Base-by-base conservation (phyloP, 192 early-diverging fungal genomes). In the Coemansia biformis region DNA sequence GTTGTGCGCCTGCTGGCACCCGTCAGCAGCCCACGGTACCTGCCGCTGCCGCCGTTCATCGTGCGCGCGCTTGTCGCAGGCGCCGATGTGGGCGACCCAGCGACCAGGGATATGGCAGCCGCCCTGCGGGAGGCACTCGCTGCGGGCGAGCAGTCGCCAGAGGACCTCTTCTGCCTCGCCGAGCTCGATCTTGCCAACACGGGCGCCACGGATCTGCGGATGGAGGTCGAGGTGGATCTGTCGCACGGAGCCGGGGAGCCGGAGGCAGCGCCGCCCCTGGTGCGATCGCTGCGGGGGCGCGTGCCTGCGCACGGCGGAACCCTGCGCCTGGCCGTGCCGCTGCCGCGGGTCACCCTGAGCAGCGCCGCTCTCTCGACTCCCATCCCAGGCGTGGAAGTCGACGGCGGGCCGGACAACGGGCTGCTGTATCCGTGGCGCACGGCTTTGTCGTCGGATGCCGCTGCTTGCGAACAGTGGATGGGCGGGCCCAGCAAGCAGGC, bases 381-480 rank as follows among this genome's bases (percentile, higher is more conserved):
- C 9, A 45, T 73, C 2, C 69, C 69, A 10, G 69, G 69, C 1
- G 21, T 52, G 11, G 69, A 73, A 21, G 69, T 54, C 15, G 47
- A 65, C n/a, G 69, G 63, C 32, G 58, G 58, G 3, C 54, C 63
- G 2, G 69, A 73, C 26, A 33, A 32, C 9, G 19, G 54, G 0
- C 28, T 61, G 19, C 50, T 57, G 18, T 73, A 73, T 38, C 50
- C 69, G 8, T 73, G 69, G 69, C 61, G 61, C n/a, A 31, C 39
- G 4, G 10, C 49, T 9, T 17, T 61, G 19, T 16, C 32, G 1
- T 38, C 18, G 11, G 44, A 31, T 23, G 32, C 37, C 37, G 33
- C 19, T 21, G 19, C 41, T 3, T 11, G 18, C 21, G 51, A 19
- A 28, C 38, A 42, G 17, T 72, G 69, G 69, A 11, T 31, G 12